These are phyloP conservation scores for Taiozyma sp. DNA, from an alignment of 1,139 yeast species.

Conservation along the genomic window DNA sequence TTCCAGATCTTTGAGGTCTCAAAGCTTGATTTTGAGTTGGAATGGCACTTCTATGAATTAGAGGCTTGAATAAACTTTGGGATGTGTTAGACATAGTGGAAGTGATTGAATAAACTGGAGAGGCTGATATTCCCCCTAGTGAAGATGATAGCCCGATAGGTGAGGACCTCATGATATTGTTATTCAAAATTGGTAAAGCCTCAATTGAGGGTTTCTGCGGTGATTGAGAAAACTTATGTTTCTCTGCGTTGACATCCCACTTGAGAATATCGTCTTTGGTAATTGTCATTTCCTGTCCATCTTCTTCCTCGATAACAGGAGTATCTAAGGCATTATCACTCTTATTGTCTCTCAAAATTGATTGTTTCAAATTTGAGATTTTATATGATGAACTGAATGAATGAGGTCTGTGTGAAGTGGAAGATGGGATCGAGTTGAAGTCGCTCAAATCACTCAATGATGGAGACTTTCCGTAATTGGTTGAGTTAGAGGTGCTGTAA, in stretches of 20 bases:
- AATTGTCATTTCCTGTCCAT: constrained; percentile 24
- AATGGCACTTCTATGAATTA: neutral
- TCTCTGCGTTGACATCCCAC: constrained; percentile 17
- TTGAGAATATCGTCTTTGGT: constrained; percentile 27
- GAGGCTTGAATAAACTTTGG: constrained; percentile 11
- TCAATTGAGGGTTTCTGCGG: constrained; percentile 13
- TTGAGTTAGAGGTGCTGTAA: constrained; percentile 23
- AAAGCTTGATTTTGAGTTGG: constrained; percentile 9
- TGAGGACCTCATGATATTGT: constrained; percentile 1
- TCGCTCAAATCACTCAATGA: constrained; percentile 23
- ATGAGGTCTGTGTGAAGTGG: constrained; percentile 8
- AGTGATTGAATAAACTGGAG: constrained; percentile 22
- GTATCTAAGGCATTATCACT: constrained; percentile 1
- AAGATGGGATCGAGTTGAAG: constrained; percentile 14
- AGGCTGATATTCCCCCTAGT: constrained; percentile 16
- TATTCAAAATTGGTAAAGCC: constrained; percentile 6
- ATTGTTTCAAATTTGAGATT: constrained; percentile 10
- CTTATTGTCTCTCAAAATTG: constrained; percentile 10
- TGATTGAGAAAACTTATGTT: neutral
- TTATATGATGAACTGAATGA: constrained; percentile 8
- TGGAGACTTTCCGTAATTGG: constrained; percentile 22
- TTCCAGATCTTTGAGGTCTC: constrained; percentile 16
- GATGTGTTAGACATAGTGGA: constrained; percentile 19
- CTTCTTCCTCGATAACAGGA: constrained; percentile 18
- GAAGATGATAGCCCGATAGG: constrained; percentile 5